Evolutionary conservation across 495 filamentous ascomycete genomes (phyloP), one percentile per base, ranked within the genome.

Genomic region (Parmelia sp.): DNA sequence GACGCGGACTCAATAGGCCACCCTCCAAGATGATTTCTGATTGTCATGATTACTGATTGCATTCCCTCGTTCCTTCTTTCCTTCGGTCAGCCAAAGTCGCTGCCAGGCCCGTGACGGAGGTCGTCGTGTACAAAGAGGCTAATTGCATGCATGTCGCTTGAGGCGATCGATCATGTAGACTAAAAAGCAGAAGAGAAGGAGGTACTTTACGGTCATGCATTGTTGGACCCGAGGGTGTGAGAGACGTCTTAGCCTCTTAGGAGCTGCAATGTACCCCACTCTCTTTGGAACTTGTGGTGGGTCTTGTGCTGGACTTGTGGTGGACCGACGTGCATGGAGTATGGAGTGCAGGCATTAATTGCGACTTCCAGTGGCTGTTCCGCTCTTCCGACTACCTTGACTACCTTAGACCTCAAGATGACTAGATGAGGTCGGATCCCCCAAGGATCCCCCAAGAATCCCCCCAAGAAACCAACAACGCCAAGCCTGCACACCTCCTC

Each of bases 401-500:
- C n/a, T n/a, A n/a, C n/a, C n/a, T n/a, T n/a, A 53, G 27, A 6
- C n/a, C 45, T 25, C 27, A 53, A 53, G 19, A 1, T 53, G 25
- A 55, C 33, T n/a, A n/a, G 51, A 33, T 33, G 29, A 10, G 29
- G 33, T 55, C n/a, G n/a, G n/a, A n/a, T n/a, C n/a, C n/a, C n/a
- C n/a, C n/a, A n/a, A n/a, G n/a, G n/a, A n/a, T n/a, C n/a, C n/a
- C n/a, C n/a, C n/a, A n/a, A n/a, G n/a, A n/a, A n/a, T n/a, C n/a
- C n/a, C 51, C 44, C 51, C 14, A 33, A 14, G 29, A 12, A 33
- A 1, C 49, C 25, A 11, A 9, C 6, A 31, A 55, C 51, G 51
- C 51, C 51, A 55, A 55, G 51, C 51, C 51, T 33, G 51, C 51
- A 55, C 29, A 12, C 27, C 17, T 17, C 14, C 51, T 55, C 51